Evolutionary conservation across 2,329 filamentous ascomycete genomes (phyloP), one percentile per base, ranked within the genome.

Genomic region (Fusarium domesticum): DNA sequence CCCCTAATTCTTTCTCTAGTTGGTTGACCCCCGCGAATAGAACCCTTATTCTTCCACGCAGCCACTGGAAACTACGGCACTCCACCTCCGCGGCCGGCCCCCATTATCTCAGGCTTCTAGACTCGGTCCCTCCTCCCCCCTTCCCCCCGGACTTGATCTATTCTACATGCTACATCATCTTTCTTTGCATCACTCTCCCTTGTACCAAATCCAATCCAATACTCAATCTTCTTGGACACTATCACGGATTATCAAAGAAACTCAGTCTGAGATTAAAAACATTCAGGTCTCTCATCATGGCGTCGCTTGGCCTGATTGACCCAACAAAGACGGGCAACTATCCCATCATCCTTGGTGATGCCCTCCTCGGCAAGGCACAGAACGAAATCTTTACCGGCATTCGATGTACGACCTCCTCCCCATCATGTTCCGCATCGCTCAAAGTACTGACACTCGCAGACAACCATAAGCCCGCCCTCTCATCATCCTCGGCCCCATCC

Each of bases 341-440:
- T 58, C 81, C 80, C 38, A 75, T 85, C 43, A 73, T 84, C 36
- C 70, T 85, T 35, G 83, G 81, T 61, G 81, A 84, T 56, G 76
- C 76, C 19, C 67, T 85, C 23, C 67, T 82, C 28, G 76, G 77
- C 33, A 78, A 76, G 50, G 64, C 76, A 1, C 67, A 76, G 23
- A 79, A 77, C 52, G 77, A 83, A 48, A 68, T 79, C 37, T 82
- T 79, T 54, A 84, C 80, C 2, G 77, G 77, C 42, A 70, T 85
- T 37, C 70, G 75, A 66, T 84, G 81, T 83, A 72, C 48, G 75
- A 35, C n/a, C 14, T n/a, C 14, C n/a, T 15, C 33, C 6, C 32
- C 18, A 33, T 30, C 23, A 28, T 31, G 12, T 41, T 18, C 8
- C 18, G 11, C 6, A 18, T 6, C n/a, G n/a, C n/a, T 11, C 14